phyloP scores from a whole-genome alignment of 2,329 filamentous ascomycete genomes.

The Aspergillus sojae region DNA sequence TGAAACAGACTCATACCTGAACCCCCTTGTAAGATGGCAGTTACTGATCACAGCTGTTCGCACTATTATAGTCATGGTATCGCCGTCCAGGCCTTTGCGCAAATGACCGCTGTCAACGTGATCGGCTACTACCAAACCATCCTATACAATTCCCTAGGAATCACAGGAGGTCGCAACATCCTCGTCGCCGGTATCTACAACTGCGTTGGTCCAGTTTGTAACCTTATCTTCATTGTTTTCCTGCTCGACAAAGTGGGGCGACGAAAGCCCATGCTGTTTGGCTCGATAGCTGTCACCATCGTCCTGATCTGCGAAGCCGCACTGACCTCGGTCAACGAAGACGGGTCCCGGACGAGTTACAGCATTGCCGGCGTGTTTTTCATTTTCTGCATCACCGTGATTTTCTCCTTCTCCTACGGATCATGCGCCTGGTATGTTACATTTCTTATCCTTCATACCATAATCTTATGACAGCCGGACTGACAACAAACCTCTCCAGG shows the following conservation, averaged over 20 bases:
- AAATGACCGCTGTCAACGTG: conserved; percentile 52
- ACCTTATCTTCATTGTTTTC: conserved; percentile 57
- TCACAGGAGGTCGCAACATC: conserved; percentile 56
- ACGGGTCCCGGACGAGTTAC: conserved; percentile 46
- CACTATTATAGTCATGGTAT: conserved; percentile 52
- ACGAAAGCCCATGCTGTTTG: conserved; percentile 56
- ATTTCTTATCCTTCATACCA: conserved; percentile 12
- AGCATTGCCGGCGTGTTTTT: conserved; percentile 67
- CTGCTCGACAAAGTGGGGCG: conserved; percentile 58
- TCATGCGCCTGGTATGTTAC: conserved; percentile 41
- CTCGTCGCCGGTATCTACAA: conserved; percentile 65
- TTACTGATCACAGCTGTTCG: neutral
- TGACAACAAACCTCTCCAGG: conserved; percentile 43
- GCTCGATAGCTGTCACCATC: conserved; percentile 57
- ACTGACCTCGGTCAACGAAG: conserved; percentile 56
- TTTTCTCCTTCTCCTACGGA: conserved; percentile 63
- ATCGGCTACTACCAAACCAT: conserved; percentile 47
- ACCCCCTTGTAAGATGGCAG: neutral
- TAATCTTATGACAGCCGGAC: neutral
- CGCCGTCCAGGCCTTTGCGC: conserved; percentile 66
- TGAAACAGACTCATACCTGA: conserved; percentile 1
- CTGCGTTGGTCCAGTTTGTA: conserved; percentile 52
- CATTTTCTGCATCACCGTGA: conserved; percentile 63
- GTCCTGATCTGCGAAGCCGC: conserved; percentile 63
- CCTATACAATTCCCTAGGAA: conserved; percentile 52